Base-by-base conservation (phyloP, 345 rosid species). In the Brassica cretica region DNA sequence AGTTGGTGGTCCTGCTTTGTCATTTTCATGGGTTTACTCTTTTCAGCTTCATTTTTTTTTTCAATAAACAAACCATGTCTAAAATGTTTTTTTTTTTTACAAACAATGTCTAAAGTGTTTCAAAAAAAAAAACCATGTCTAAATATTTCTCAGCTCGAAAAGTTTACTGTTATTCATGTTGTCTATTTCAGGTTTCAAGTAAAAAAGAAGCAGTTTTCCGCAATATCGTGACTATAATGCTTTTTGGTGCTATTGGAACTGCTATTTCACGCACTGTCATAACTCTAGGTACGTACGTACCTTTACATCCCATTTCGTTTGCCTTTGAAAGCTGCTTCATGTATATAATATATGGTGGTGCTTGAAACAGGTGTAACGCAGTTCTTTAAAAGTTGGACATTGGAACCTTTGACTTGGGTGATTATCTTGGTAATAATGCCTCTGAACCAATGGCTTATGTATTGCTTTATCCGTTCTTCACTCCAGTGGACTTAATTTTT, bases 191-290 rank as follows among this genome's bases (percentile, higher is more conserved):
- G 99, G 87, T 95, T 95, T 86, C 99, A 95, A 80, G 99, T 95
- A 63, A 95, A 95, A 83, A 95, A 95, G 90, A 95, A 95, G 86
- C 98, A 91, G 18, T 96, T 72, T 96, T 96, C 70, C 93, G 90
- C n/a, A 95, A 95, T 74, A 91, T 96, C 72, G 93, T 93, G 25
- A 96, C 95, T 61, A 96, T 96, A 76, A 86, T 85, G 87, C 77
- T 90, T 46, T 96, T 93, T 74, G 99, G 98, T 69, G 99, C 97
- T 55, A 63, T 96, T 59, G 99, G 99, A 61, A 96, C 99, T 29
- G 78, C 93, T 75, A 81, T 96, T 72, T 89, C 95, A 6, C 91
- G 94, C 81, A 74, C 81, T 8, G 15, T 95, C 82, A 90, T 95
- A 85, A 85, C 98, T 21, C 8, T 88, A 37, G 99, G 99, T 91